These are phyloP conservation scores for Sextonia rubra DNA, from an alignment of 164 flowering plant genomes.

Conservation along the genomic window DNA sequence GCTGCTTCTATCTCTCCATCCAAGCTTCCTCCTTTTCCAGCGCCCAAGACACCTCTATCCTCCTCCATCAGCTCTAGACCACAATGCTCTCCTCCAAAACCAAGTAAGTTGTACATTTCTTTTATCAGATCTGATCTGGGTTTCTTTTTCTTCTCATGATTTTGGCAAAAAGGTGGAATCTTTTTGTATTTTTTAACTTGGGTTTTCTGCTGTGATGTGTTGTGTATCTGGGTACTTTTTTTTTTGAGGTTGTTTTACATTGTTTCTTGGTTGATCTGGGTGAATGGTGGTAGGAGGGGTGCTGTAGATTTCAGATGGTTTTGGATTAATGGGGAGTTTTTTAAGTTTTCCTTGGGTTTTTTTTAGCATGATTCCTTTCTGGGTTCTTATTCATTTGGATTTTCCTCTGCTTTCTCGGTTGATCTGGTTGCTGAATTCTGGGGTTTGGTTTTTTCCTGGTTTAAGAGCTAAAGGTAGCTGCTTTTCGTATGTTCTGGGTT, in stretches of 20 bases:
- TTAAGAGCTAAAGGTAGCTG: not conserved
- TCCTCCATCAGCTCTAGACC: not conserved
- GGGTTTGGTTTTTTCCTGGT: not conserved
- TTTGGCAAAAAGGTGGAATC: not conserved
- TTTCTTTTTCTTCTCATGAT: not conserved
- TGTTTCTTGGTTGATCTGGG: too few species aligned
- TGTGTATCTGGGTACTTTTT: not conserved
- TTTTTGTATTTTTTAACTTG: too few species aligned
- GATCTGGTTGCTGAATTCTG: not conserved
- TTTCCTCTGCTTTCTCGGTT: not conserved
- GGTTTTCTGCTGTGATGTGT: not conserved
- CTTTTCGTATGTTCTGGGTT: not conserved
- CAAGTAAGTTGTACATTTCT: slow-evolving; percentile 35
- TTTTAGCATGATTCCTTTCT: slow-evolving; percentile 7
- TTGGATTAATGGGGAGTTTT: slow-evolving; percentile 10
- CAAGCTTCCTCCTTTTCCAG: not conserved
- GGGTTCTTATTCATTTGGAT: not conserved
- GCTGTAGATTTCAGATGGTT: too few species aligned
- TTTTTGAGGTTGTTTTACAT: too few species aligned
- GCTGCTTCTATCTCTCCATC: not conserved
- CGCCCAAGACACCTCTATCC: not conserved
- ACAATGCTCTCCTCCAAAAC: slow-evolving; percentile 51
- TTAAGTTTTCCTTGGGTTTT: not conserved
- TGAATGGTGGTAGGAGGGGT: too few species aligned
- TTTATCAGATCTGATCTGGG: slow-evolving; percentile 26